phyloP scores from a whole-genome alignment of 1,284 basidiomycete species.

The Malassezia arunalokei region DNA sequence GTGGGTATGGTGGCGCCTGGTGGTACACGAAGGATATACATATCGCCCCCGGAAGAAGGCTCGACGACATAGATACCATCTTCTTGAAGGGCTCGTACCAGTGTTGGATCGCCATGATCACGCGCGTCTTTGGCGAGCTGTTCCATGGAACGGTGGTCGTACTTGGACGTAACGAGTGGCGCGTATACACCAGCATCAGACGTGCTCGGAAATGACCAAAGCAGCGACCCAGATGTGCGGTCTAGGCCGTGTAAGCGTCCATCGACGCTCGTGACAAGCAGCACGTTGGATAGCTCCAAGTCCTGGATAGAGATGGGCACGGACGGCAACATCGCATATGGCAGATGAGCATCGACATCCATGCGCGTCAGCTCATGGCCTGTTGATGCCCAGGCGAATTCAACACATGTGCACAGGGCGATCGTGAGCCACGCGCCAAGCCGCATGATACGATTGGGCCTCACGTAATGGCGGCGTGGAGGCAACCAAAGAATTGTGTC shows the following conservation, averaged over 20 bases:
- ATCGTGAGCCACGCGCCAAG: slow-evolving; percentile 1
- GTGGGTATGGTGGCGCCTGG: slow-evolving; percentile 20
- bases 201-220: slow-evolving; percentile 23
- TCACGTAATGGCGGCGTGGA: background rate
- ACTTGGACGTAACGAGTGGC: slow-evolving; percentile 31
- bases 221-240: slow-evolving; percentile 56
- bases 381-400: background rate
- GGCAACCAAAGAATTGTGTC: background rate
- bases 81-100: slow-evolving; percentile 49
- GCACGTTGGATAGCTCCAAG: slow-evolving; percentile 60
- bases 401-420: background rate
- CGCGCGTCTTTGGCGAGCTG: slow-evolving; percentile 22
- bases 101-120: slow-evolving; percentile 4
- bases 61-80: slow-evolving; percentile 78
- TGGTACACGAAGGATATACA: slow-evolving; percentile 57
- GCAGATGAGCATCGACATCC: background rate
- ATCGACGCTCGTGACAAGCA: slow-evolving; percentile 76
- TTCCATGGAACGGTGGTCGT: slow-evolving; percentile 31
- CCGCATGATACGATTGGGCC: slow-evolving; percentile 5
- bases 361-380: background rate
- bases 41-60: slow-evolving; percentile 67
- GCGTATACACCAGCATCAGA: slow-evolving; percentile 6
- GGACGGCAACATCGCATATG: slow-evolving; percentile 7
- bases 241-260: slow-evolving; percentile 78
- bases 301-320: slow-evolving; percentile 33